Evolutionary conservation across 2,329 filamentous ascomycete genomes (phyloP), one percentile per base, ranked within the genome.

Genomic region (Colletotrichum lentis): DNA sequence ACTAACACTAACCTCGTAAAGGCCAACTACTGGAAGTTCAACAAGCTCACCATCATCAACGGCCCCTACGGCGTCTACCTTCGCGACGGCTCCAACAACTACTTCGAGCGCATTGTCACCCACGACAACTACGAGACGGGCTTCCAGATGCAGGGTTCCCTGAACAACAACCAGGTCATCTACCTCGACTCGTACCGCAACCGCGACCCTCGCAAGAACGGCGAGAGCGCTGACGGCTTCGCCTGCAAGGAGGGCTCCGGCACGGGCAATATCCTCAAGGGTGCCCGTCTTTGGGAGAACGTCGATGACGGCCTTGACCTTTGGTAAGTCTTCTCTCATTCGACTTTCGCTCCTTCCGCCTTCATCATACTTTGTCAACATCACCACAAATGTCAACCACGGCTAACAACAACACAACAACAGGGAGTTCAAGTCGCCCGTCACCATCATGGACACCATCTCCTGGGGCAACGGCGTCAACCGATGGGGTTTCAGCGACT

Each of bases 151-250:
- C 73, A 79, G 49, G 77, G 78, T 1, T 61, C 69, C 31, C 70
- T 75, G 0, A 64, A 68, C 39, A 78, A 80, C 67, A 82, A 82
- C 72, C 76, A 76, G n/a, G 74, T 82, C 37, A 69, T 81, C 7
- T 80, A 80, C 62, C 75, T 82, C 0, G 80, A 82, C 73, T 82
- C 80, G 3, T 82, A 82, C 69, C 73, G 75, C 31, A 82, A 82
- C 73, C 78, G 80, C 0, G 80, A 82, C 53, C 83, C 83, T 5
- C 79, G 83, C 57, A 85, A 84, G 76, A 85, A 85, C 52, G 83
- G 83, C 16, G 83, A 85, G 73, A 82, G 79, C 46, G 83, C 83
- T 11, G 83, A 85, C 61, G 83, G 83, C 1, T 82, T 84, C 52
- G 83, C 78, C 2, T 80, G 78, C 72, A 85, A 85, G 72, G 78